A percentile compares a stretch with the other conserved stretches of the same genome.
Conservation (phyloP, 257 asterid species). For the Scutellaria barbata region DNA sequence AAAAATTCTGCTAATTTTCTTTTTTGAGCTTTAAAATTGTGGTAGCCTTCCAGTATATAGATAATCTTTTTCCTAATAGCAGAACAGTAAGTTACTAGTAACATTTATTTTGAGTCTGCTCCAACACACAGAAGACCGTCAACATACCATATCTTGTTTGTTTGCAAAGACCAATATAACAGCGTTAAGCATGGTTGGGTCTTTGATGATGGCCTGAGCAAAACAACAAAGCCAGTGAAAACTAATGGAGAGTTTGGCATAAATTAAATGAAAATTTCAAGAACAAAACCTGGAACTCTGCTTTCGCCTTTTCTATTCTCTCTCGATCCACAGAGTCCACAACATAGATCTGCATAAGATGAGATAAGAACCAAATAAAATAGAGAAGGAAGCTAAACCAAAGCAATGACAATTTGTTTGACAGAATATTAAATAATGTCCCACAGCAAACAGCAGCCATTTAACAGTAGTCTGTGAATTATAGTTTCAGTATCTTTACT, state of each 20-base stretch:
- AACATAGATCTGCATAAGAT: constrained; percentile 67
- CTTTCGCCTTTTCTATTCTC: constrained; percentile 76
- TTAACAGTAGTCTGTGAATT: constrained; percentile 9
- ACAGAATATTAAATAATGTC: constrained; percentile 6
- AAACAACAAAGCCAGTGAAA: constrained; percentile 33
- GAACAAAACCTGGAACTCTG: constrained; percentile 75
- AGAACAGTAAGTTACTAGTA: not conserved
- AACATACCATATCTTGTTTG: constrained; percentile 86
- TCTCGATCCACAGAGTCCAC: constrained; percentile 91
- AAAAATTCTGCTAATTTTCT: not conserved
- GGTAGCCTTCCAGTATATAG: not conserved
- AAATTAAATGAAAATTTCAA: constrained; percentile 29
- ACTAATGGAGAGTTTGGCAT: constrained; percentile 31
- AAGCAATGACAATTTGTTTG: constrained; percentile 12
- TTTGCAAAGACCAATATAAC: constrained; percentile 89
- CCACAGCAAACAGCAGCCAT: constrained; percentile 21
- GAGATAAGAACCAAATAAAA: constrained; percentile 25
- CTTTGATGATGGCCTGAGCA: constrained; percentile 72
- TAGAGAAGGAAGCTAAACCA: not conserved
- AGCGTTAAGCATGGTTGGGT: constrained; percentile 87
- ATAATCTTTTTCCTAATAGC: not conserved
- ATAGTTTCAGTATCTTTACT: constrained; percentile 8
- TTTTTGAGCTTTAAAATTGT: not conserved
- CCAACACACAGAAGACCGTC: not conserved
- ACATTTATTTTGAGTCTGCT: not conserved